Base-by-base conservation (phyloP, 2,329 filamentous ascomycete genomes). In the Apiospora rasikravindrae region DNA sequence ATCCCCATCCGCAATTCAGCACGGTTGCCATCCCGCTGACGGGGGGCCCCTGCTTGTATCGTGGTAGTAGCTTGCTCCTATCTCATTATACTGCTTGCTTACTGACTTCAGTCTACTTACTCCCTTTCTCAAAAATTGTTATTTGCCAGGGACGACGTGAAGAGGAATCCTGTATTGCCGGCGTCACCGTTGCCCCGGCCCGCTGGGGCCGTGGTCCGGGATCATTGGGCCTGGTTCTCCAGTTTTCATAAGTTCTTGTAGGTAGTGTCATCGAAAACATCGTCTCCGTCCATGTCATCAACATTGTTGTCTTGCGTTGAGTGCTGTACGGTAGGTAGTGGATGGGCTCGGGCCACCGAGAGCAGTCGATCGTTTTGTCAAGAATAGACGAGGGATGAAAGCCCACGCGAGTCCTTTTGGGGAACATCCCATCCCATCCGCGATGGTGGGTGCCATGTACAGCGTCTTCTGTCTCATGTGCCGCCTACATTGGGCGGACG, bases 401-500 rank as follows among this genome's bases (percentile, higher is more conserved):
- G 29, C 11, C n/a, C n/a, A 64, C 57, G 13, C 57, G 57, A 7
- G 33, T 24, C 57, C 57, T 64, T 24, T 64, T 64, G 33, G 57
- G 40, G 57, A 10, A 10, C 40, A 42, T 14, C 40, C 40, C 40
- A 42, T 42, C 40, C 8, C 40, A 42, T 42, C 40, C 8, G 8
- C 33, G 40, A 42, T 42, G 22, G 19, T 22, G 19, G 44, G 0
- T 45, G 44, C 14, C 19, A 45, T 45, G 33, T 64, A 64, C 57
- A 64, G 57, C 33, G 57, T 64, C 22, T 40, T 40, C 26, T 64
- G 33, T 64, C 57, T 64, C 33, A 61, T 61, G 29, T 61, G n/a
- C 53, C 53, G 29, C 26, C 33, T 57, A 16, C 53, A 37, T 19
- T 29, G 33, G 33, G 3, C 8, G 53, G 33, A 29, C 29, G 53